A percentile compares a stretch with the other conserved stretches of the same genome.
These are phyloP conservation scores for Tricladium varicosporioides DNA, from an alignment of 2,329 filamentous ascomycete genomes.

Conservation along the genomic window DNA sequence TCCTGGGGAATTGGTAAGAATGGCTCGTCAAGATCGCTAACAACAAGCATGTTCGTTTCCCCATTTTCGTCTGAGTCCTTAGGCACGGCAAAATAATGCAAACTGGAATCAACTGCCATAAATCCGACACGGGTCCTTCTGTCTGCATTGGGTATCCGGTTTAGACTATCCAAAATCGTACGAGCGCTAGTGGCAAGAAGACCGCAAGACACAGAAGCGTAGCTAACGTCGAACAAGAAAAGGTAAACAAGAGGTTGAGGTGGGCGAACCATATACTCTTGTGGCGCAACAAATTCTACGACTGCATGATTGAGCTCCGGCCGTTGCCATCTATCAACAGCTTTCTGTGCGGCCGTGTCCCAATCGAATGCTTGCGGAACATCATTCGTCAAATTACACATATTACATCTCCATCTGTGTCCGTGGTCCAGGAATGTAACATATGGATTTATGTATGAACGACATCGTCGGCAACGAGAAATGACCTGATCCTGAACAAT, in stretches of 20 bases:
- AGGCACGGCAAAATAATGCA: slow-evolving; percentile 95
- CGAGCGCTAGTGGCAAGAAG: slow-evolving; percentile 88
- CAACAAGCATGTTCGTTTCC: slow-evolving; percentile 87
- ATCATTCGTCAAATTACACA: slow-evolving; percentile 98
- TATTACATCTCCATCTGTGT: slow-evolving; percentile 98
- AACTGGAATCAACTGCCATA: slow-evolving; percentile 87
- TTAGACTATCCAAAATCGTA: slow-evolving; percentile 91
- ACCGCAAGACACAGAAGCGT: slow-evolving; percentile 82
- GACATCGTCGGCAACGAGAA: slow-evolving; percentile 89
- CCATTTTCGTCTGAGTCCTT: slow-evolving; percentile 81
- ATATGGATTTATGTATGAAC: slow-evolving; percentile 97
- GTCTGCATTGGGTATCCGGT: slow-evolving; percentile 97
- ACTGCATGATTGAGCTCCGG: slow-evolving; percentile 94
- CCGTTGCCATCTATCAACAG: slow-evolving; percentile 86
- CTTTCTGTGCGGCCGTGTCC: slow-evolving; percentile 90
- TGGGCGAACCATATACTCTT: slow-evolving; percentile 99
- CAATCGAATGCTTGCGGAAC: slow-evolving; percentile 99
- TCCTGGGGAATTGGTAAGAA: slow-evolving; percentile 94
- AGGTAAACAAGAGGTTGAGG: slow-evolving; percentile 94
- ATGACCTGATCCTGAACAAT: slow-evolving; percentile 97
- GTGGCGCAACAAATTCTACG: slow-evolving; percentile 94
- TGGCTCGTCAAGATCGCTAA: slow-evolving; percentile 93
- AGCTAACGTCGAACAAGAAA: slow-evolving; percentile 94
- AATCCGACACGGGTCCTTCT: slow-evolving; percentile 90
- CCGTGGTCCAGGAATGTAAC: slow-evolving; percentile 96